Percentiles rank a stretch among this genome's conserved stretches.
phyloP scores from a whole-genome alignment of 306 rosid species.

The Carpinus viminea region DNA sequence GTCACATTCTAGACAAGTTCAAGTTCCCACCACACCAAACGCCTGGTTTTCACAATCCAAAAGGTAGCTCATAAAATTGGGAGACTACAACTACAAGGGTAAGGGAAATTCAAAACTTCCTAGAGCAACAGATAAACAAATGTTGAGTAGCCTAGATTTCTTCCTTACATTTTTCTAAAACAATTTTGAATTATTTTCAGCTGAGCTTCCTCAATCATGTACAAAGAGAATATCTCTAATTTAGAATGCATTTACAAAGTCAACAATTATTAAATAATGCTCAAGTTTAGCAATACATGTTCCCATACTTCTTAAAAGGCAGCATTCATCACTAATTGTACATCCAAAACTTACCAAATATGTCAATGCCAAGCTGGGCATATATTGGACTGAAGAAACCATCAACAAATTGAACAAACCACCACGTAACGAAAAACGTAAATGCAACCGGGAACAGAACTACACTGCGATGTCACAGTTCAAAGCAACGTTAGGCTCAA shows the following conservation, averaged over 20 bases:
- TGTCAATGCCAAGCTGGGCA: conserved; percentile 75
- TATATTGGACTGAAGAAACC: conserved; percentile 92
- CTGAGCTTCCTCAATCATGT: background rate
- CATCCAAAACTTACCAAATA: conserved; percentile 66
- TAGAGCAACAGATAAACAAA: conserved; percentile 11
- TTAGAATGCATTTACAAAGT: background rate
- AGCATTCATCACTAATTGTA: background rate
- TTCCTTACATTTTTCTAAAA: conserved; percentile 7
- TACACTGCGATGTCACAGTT: conserved; percentile 64
- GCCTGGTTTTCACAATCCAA: background rate
- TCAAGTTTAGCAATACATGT: background rate
- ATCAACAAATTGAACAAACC: conserved; percentile 93
- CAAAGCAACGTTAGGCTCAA: conserved; percentile 22
- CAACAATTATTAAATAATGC: background rate
- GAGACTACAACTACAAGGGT: background rate
- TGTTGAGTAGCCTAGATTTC: background rate
- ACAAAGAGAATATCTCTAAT: background rate
- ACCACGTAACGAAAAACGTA: conserved; percentile 87
- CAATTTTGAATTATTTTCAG: conserved; percentile 12
- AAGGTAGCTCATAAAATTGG: background rate
- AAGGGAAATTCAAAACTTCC: background rate
- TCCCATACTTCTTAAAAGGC: background rate
- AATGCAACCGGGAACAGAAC: conserved; percentile 94
- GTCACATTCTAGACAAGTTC: background rate
- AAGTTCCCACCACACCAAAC: background rate